Evolutionary conservation across 2,329 filamentous ascomycete species (phyloP).

Genomic region (Apiospora sp.): DNA sequence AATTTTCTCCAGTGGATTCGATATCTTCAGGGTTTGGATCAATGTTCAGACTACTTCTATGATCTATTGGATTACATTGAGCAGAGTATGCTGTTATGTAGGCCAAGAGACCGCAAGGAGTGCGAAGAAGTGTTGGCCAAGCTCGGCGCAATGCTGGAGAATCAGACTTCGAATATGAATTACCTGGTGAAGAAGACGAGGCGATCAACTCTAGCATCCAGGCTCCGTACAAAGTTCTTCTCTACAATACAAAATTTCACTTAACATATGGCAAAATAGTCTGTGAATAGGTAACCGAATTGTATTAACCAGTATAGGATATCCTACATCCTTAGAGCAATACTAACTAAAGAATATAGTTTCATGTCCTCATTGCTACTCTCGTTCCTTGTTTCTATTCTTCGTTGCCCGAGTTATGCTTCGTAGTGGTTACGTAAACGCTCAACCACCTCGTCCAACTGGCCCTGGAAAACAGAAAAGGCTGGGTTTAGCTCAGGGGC

Average conservation of each 20-base stretch:
- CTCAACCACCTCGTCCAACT: background rate
- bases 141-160: background rate
- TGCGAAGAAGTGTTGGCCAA: background rate
- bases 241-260: background rate
- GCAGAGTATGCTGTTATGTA: background rate
- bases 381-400: fast-evolving
- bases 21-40: background rate
- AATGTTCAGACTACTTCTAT: background rate
- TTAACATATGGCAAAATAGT: background rate
- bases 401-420: background rate
- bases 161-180: background rate
- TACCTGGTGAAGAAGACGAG: background rate
- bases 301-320: background rate
- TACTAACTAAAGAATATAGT: background rate
- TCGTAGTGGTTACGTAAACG: background rate
- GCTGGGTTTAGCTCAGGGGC: background rate
- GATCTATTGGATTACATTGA: background rate
- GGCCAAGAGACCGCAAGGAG: background rate
- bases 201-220: background rate
- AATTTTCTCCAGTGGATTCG: background rate
- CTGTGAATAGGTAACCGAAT: background rate
- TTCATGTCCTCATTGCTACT: background rate
- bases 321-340: background rate
- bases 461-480: background rate
- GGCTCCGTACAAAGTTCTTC: background rate